Conservation (phyloP, 768 basidiomycete genomes). For the Macrolepiota fuliginosa region DNA sequence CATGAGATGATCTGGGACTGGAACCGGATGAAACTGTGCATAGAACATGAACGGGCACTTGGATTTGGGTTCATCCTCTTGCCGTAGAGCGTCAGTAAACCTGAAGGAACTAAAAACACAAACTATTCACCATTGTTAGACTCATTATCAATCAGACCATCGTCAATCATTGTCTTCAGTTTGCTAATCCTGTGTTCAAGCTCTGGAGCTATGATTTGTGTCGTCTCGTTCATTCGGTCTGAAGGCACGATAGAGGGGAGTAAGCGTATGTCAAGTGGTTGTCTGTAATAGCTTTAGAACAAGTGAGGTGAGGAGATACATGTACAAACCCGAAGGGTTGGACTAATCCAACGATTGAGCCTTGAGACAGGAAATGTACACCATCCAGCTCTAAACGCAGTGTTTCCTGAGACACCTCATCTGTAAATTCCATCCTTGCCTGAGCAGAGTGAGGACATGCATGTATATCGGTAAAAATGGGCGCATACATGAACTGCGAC, state of each 20-base stretch:
- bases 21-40: constrained; percentile 58
- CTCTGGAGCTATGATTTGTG: constrained; percentile 56
- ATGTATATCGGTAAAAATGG: constrained; percentile 1
- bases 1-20: constrained; percentile 54
- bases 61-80: constrained; percentile 49
- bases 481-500: constrained; percentile 64
- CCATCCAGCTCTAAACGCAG: constrained; percentile 74
- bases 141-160: constrained; percentile 62
- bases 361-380: constrained; percentile 70
- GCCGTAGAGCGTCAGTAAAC: neutral
- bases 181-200: constrained; percentile 56
- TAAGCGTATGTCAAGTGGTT: constrained; percentile 59
- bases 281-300: constrained; percentile 31
- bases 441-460: constrained; percentile 22
- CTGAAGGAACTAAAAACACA: neutral
- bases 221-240: constrained; percentile 53
- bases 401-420: constrained; percentile 50
- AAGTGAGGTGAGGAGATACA: neutral
- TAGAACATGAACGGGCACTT: constrained; percentile 66
- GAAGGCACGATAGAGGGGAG: constrained; percentile 67
- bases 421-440: constrained; percentile 73
- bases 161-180: constrained; percentile 60
- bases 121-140: constrained; percentile 19
- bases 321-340: constrained; percentile 54
- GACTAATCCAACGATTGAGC: constrained; percentile 75